A percentile compares a stretch with the other conserved stretches of the same genome.
Conservation (phyloP, 2,329 filamentous ascomycete genomes). For the Beauveria sp. region DNA sequence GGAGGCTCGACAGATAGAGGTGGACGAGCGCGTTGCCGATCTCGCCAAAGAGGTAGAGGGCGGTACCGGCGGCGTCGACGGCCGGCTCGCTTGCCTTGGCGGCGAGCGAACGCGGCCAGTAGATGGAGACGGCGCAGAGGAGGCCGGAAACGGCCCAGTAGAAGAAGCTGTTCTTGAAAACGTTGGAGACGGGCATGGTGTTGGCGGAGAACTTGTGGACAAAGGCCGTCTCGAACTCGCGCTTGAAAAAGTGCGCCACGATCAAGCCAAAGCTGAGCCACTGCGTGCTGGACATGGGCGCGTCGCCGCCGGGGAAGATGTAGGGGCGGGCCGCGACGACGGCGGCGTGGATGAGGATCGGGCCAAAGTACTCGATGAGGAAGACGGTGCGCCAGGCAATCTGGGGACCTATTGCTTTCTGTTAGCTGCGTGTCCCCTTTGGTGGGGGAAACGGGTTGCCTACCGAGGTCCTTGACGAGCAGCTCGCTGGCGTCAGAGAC, state of each 20-base stretch:
- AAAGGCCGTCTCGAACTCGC: conserved; percentile 88
- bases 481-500: conserved; percentile 49
- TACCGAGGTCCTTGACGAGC: conserved; percentile 90
- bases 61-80: conserved; percentile 60
- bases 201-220: conserved; percentile 90
- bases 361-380: conserved; percentile 89
- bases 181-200: conserved; percentile 86
- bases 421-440: neutral
- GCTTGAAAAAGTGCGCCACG: conserved; percentile 82
- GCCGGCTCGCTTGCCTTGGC: conserved; percentile 40
- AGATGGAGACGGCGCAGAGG: conserved; percentile 77
- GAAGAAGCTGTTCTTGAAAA: conserved; percentile 91
- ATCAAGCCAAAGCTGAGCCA: conserved; percentile 67
- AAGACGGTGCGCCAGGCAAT: conserved; percentile 91
- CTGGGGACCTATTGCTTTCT: conserved; percentile 58
- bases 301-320: conserved; percentile 37
- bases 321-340: conserved; percentile 65
- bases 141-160: conserved; percentile 85
- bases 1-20: conserved; percentile 66
- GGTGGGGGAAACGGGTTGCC: neutral
- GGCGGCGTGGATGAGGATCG: conserved; percentile 76
- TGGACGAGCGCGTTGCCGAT: conserved; percentile 74
- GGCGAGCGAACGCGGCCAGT: conserved; percentile 64
- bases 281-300: conserved; percentile 58
- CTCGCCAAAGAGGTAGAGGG: conserved; percentile 71